Evolutionary conservation across 2,329 filamentous ascomycete genomes (phyloP), one percentile per base, ranked within the genome.

Genomic region (Hymenoscyphus infarciens): DNA sequence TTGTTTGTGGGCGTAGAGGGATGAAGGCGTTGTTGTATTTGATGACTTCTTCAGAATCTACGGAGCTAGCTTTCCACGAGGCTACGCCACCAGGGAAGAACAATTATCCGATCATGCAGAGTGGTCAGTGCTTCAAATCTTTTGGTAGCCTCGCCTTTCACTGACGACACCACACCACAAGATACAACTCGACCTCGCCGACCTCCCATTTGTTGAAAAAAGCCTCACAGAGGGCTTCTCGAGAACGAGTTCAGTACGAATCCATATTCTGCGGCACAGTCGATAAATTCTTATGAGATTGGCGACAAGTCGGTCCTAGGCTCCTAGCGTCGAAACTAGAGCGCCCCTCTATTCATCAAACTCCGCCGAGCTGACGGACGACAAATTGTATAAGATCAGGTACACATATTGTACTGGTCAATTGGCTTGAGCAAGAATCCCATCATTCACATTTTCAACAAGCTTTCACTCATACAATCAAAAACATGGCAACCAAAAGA

Each of bases 401-500:
- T 22, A 22, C 42, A 25, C 42, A 7, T 27, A 27, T 6, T 42
- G n/a, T 8, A 5, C n/a, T 6, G 19, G 19, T 22, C 42, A 49
- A 49, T 49, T 25, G 42, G 16, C 39, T 45, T 45, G 39, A 49
- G 10, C 10, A 19, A 49, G n/a, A 22, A 22, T 49, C 8, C 11
- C 19, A 11, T 10, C n/a, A 22, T 22, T 22, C 19, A 22, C 7
- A 49, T 22, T 22, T 1, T 49, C 42, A 49, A 5, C 10, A 22
- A 25, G 8, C 42, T 25, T 22, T 49, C 19, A 25, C 5, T 35
- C 33, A 49, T 22, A 22, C 42, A 11, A 11, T 25, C 42, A 22
- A 5, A 22, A 65, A 64, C 15, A 64, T 63, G 56, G 60, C 35
- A 39, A 62, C 57, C 1, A 97, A 92, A 79, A 89, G 87, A 77